Base-by-base conservation (phyloP, 1,284 basidiomycete species). In the Tremellales sp. region DNA sequence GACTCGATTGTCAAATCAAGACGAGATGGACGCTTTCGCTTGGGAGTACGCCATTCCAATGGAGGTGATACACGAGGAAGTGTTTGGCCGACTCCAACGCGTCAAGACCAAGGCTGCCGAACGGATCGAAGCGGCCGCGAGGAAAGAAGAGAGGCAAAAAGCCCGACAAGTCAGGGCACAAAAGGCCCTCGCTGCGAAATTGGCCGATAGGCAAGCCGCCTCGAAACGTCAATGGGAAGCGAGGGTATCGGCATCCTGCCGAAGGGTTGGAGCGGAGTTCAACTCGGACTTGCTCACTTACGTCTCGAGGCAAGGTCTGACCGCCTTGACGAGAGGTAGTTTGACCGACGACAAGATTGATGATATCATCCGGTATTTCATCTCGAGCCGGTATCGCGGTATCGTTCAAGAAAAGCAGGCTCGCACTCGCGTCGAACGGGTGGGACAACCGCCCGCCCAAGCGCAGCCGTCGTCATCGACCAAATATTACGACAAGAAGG, bases 31-130 rank as follows among this genome's bases (percentile, higher is more conserved):
- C 15, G 27, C 54, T 17, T 56, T 69, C 11, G 66, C 67, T 0
- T 67, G 57, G 37, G 61, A 65, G 21, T 57, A 62, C 35, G 66
- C 64, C 2, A 45, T 70, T 11, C 54, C 60, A 6, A 23, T 50
- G 1, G 29, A 40, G 1, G 61, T 48, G 33, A 53, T 58, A 25
- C 52, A 62, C 13, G 24, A 33, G 6, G 55, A 63, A 23, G 44
- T 67, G 5, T 37, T 51, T 2, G 45, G 46, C 17, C 48, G 51
- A 24, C 35, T 44, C 4, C 40, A 46, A 3, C 19, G 31, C 11
- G 36, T 39, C 36, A 39, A 39, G 29, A 8, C 36, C 7, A 21
- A 19, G 36, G 7, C 10, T 8, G 36, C 8, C 7, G 19, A 39
- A 21, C 27, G 47, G 22, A 45, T 40, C 7, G 37, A 50, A 43